phyloP scores from a whole-genome alignment of 805 yeast genomes.

The Phaffomyces opuntiae region DNA sequence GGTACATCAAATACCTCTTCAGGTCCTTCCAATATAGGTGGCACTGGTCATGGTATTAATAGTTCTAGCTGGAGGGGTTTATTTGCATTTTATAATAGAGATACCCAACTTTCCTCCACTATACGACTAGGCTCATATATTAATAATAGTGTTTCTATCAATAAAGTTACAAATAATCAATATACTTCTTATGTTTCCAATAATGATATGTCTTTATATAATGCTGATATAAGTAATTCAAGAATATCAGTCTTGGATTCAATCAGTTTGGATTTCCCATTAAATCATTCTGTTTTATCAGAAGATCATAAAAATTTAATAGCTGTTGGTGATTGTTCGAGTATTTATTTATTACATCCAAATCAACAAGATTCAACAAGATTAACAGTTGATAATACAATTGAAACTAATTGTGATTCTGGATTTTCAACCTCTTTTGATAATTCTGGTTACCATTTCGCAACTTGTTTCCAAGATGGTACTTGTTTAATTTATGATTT shows the following conservation, averaged over 20 bases:
- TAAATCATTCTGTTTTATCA: conserved; percentile 67
- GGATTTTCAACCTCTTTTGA: conserved; percentile 82
- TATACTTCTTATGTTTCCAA: conserved; percentile 69
- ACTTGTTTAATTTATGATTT: conserved; percentile 69
- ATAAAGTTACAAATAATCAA: conserved; percentile 34
- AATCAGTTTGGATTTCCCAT: conserved; percentile 51
- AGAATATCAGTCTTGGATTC: conserved; percentile 37
- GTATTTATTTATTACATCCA: conserved; percentile 46
- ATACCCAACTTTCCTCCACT: conserved; percentile 39
- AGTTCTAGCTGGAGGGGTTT: conserved; percentile 51
- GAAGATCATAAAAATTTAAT: conserved; percentile 53
- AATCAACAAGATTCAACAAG: conserved; percentile 27
- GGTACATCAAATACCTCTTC: conserved; percentile 27
- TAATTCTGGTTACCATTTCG: conserved; percentile 65
- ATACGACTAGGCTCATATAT: conserved; percentile 71
- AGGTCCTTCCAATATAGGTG: not conserved
- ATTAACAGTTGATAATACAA: conserved; percentile 28
- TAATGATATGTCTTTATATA: conserved; percentile 70
- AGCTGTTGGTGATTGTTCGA: conserved; percentile 73
- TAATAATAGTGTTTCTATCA: conserved; percentile 67
- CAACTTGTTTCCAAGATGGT: conserved; percentile 85
- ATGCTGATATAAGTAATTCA: conserved; percentile 47
- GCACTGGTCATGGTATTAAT: conserved; percentile 4
- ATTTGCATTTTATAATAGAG: conserved; percentile 49
- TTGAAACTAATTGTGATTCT: conserved; percentile 58